Conservation (phyloP, 345 rosid genomes). For the Pistacia vera region DNA sequence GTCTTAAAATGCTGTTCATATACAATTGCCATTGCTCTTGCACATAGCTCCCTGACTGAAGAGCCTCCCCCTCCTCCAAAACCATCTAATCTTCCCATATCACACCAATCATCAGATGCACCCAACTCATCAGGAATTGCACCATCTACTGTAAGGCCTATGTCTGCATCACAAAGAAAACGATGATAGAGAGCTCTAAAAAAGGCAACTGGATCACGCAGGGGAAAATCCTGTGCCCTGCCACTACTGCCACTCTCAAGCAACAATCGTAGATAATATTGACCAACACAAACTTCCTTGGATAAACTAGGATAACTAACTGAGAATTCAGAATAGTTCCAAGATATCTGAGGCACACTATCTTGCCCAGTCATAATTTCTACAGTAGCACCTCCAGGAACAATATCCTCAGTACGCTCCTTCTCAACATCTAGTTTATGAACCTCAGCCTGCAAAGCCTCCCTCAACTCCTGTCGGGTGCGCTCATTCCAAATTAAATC, state of each 20-base stretch:
- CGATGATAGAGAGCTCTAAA: constrained; percentile 98
- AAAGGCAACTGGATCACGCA: constrained; percentile 96
- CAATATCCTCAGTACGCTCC: constrained; percentile 96
- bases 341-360: constrained; percentile 81
- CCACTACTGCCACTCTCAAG: constrained; percentile 93
- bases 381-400: constrained; percentile 63
- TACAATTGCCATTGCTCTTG: constrained; percentile 97
- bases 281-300: constrained; percentile 99
- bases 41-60: constrained; percentile 99
- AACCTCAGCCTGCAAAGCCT: constrained; percentile 97
- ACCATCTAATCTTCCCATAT: constrained; percentile 94
- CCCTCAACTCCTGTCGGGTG: constrained; percentile 95
- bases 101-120: constrained; percentile 99
- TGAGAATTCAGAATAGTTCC: constrained; percentile 96
- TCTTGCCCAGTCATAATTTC: constrained; percentile 69
- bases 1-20: constrained; percentile 88
- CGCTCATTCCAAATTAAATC: constrained; percentile 99
- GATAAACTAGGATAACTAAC: constrained; percentile 92
- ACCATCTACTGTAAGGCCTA: constrained; percentile 94
- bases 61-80: constrained; percentile 99
- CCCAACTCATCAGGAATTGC: constrained; percentile 96
- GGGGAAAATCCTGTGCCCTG: constrained; percentile 95
- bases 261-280: constrained; percentile 93
- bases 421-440: constrained; percentile 94
- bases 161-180: constrained; percentile 97